phyloP scores from a whole-genome alignment of 2,329 filamentous ascomycete species.

The Didymella glomerata region DNA sequence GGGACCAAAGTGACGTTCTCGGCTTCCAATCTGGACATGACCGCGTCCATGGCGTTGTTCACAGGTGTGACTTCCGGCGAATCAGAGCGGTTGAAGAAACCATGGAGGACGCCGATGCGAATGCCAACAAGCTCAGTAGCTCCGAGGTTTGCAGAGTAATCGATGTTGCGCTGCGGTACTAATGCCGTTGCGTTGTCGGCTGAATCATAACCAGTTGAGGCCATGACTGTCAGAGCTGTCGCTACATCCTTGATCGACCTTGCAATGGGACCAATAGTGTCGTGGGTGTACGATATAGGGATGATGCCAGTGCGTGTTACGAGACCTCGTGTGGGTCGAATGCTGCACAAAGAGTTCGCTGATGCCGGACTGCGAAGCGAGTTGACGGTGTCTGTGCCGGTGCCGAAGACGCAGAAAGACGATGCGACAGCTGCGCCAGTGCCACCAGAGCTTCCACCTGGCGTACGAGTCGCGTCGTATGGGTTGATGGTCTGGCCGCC shows the following conservation, averaged over 20 bases:
- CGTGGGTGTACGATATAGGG: constrained; percentile 66
- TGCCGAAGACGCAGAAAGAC: constrained; percentile 66
- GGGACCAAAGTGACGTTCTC: constrained; percentile 62
- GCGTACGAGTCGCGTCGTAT: constrained; percentile 71
- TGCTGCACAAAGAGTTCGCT: constrained; percentile 67
- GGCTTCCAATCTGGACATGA: constrained; percentile 56
- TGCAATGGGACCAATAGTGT: constrained; percentile 64
- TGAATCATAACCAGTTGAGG: constrained; percentile 59
- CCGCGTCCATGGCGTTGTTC: constrained; percentile 60
- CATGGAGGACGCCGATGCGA: constrained; percentile 61
- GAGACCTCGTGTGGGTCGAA: constrained; percentile 65
- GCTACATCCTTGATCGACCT: constrained; percentile 61
- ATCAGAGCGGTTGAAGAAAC: constrained; percentile 65
- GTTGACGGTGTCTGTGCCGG: constrained; percentile 70
- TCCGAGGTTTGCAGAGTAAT: constrained; percentile 58
- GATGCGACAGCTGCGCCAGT: constrained; percentile 68
- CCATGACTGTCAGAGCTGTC: constrained; percentile 62
- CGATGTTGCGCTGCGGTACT: constrained; percentile 55
- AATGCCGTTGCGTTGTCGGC: constrained; percentile 63
- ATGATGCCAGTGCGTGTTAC: constrained; percentile 62
- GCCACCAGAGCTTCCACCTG: constrained; percentile 70
- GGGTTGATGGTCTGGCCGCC: constrained; percentile 72
- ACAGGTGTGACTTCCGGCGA: constrained; percentile 65
- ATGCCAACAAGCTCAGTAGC: constrained; percentile 50
- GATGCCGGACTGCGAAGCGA: constrained; percentile 67